Base-by-base conservation (phyloP, 805 yeast genomes). In the Metschnikowia arizonensis region DNA sequence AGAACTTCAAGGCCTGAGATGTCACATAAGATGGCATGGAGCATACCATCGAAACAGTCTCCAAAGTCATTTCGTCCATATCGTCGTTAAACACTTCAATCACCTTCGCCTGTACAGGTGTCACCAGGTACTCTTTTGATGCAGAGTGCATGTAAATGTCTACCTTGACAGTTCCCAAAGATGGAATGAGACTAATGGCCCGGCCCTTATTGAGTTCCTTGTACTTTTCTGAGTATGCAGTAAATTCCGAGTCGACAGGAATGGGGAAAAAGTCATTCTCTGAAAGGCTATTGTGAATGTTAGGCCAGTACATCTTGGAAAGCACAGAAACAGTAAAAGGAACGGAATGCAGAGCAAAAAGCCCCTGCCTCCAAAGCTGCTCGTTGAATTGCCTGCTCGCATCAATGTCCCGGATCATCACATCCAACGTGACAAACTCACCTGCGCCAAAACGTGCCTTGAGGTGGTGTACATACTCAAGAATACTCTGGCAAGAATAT, bases 251-350 rank as follows among this genome's bases (percentile, higher is more conserved):
- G 24, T 68, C 58, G 1, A 88, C 62, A 1, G 95, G 93, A 2
- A 82, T 55, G 6, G 55, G 59, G 52, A 80, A 74, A n/a, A 60
- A 57, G 26, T 70, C 72, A n/a, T 41, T 50, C 2, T 60, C 66
- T 14, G 56, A 47, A 5, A 59, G 34, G 29, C 46, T 50, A 5
- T 66, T 62, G 24, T 69, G 56, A n/a, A 77, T 56, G 4, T 72
- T 66, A 0, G 90, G 88, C 99, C 99, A 91, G 60, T 82, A 91
- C 15, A 85, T 62, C 49, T 84, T 79, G 1, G 97, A 88, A 9
- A 91, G 65, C 15, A 88, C 72, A 2, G 83, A 72, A 12, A 30
- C 21, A 11, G 29, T 21, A 6, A 39, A 30, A 14, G 35, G 34
- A 34, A 39, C 42, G 9, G 35, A n/a, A 5, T 14, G 12, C 3